Percentiles rank a stretch among this genome's conserved stretches.
Conservation (phyloP, 2,329 filamentous ascomycete genomes). For the Whalleya microplaca region DNA sequence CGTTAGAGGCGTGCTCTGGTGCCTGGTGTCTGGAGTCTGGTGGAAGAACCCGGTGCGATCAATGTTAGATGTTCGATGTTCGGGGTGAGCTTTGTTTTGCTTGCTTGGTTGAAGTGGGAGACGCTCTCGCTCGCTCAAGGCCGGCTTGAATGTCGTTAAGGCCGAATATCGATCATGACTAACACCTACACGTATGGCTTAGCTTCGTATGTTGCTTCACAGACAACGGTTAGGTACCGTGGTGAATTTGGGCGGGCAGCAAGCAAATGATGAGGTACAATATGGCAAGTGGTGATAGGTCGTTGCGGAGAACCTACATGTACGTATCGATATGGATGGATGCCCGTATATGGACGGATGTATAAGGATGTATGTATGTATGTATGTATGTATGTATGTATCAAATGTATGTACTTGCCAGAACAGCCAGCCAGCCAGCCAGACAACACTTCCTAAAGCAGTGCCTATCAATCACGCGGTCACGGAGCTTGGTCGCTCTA, state of each 20-base stretch:
- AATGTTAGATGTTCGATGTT: neutral
- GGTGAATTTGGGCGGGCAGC: constrained; percentile 17
- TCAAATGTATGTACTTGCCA: constrained; percentile 1
- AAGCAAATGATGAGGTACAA: constrained; percentile 11
- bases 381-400: too few species aligned
- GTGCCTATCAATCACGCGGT: constrained; percentile 19
- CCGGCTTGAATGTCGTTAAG: neutral
- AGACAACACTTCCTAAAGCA: constrained; percentile 7
- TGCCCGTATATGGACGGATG: constrained; percentile 2
- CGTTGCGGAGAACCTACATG: constrained; percentile 21
- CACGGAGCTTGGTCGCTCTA: constrained; percentile 16
- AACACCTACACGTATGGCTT: neutral
- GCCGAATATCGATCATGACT: too few species aligned
- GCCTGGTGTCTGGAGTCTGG: too few species aligned
- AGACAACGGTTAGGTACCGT: neutral
- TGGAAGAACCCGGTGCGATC: too few species aligned
- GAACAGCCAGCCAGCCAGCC: too few species aligned
- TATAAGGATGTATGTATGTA: too few species aligned
- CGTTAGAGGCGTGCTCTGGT: neutral
- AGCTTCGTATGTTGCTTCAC: neutral
- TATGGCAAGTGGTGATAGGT: constrained; percentile 21
- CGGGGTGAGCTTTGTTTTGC: neutral
- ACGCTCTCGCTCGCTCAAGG: neutral
- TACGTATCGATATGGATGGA: too few species aligned
- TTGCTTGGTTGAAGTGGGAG: neutral